These are phyloP conservation scores for Nicotiana rustica DNA, from an alignment of 305 asterid genomes.

Conservation along the genomic window DNA sequence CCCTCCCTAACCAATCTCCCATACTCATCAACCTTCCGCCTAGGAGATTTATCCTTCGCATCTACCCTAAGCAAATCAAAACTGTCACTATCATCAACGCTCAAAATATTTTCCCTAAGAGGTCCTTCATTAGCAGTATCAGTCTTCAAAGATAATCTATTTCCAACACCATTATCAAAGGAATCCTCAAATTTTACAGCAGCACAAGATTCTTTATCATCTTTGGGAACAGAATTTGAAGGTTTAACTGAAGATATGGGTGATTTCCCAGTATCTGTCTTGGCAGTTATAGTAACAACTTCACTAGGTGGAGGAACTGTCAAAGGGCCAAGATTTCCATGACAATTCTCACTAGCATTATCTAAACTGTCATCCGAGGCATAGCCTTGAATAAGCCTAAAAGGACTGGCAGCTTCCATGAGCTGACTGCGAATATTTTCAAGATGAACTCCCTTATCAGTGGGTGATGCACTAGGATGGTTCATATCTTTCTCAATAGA, in stretches of 20 bases:
- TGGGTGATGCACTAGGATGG: conserved; percentile 43
- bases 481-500: conserved; percentile 37
- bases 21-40: conserved; percentile 75
- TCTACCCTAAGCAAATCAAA: conserved; percentile 46
- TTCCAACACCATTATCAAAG: conserved; percentile 42
- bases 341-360: conserved; percentile 47
- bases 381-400: conserved; percentile 69
- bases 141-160: conserved; percentile 45
- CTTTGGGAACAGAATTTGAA: conserved; percentile 38
- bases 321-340: conserved; percentile 43
- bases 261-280: conserved; percentile 25
- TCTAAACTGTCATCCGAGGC: conserved; percentile 62
- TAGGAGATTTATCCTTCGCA: conserved; percentile 43
- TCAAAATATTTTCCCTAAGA: conserved; percentile 40
- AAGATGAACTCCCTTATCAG: conserved; percentile 43
- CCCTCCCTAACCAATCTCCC: conserved; percentile 94
- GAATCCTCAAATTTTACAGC: conserved; percentile 42
- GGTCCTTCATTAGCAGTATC: conserved; percentile 36
- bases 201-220: conserved; percentile 40
- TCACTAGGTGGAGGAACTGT: conserved; percentile 37
- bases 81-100: conserved; percentile 42
- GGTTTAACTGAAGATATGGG: conserved; percentile 32
- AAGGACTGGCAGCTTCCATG: conserved; percentile 51
- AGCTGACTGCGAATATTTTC: conserved; percentile 54
- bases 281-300: conserved; percentile 37